These are phyloP conservation scores for Botrytis hyacinthi DNA, from an alignment of 2,329 filamentous ascomycete species.

Conservation along the genomic window DNA sequence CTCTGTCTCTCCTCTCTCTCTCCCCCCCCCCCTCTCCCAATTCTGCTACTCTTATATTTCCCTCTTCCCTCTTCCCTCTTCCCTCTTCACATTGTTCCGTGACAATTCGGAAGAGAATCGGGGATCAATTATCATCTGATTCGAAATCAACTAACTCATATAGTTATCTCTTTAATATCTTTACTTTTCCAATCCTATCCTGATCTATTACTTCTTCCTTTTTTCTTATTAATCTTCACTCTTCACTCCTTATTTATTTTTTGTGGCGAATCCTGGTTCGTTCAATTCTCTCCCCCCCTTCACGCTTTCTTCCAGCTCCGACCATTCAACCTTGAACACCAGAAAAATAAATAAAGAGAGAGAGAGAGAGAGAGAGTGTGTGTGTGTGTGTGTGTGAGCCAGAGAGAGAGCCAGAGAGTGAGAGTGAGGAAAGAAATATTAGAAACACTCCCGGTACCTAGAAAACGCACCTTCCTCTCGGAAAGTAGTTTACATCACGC, in stretches of 20 bases:
- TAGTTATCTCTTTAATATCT: slow-evolving; percentile 3
- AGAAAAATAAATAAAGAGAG: neutral
- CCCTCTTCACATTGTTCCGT: neutral
- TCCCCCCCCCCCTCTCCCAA: neutral
- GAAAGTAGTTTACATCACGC: slow-evolving; percentile 5
- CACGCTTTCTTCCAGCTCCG: neutral
- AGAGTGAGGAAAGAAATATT: neutral
- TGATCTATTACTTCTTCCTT: neutral
- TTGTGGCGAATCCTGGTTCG: slow-evolving; percentile 1
- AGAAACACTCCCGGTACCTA: neutral
- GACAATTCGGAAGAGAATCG: neutral
- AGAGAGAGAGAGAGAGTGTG: neutral
- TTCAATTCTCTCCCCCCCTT: neutral
- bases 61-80: neutral
- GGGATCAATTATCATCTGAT: neutral
- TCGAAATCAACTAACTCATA: neutral
- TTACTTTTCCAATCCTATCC: neutral
- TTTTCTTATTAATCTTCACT: neutral
- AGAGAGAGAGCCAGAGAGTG: neutral
- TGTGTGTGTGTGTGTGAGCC: no score
- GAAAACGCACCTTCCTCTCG: neutral
- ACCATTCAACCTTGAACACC: neutral
- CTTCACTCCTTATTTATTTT: neutral
- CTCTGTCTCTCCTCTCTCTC: neutral
- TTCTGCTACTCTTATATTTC: neutral